These are phyloP conservation scores for Ascoidea rubescens DNA, from an alignment of 805 yeast genomes.

Conservation along the genomic window DNA sequence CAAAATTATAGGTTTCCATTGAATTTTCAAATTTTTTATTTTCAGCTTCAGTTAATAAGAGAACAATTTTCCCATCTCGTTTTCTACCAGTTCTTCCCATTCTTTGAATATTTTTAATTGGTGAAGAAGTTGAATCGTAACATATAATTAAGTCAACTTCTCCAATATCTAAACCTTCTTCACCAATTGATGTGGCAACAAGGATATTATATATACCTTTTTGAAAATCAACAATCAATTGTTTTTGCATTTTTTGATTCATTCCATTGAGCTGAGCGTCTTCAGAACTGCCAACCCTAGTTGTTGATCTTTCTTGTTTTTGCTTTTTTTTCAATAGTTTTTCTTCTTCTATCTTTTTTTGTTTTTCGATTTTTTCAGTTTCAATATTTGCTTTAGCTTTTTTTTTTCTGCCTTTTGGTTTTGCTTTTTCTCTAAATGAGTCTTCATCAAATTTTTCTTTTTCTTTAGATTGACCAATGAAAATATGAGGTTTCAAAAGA, in stretches of 20 bases:
- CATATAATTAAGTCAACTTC: conserved; percentile 92
- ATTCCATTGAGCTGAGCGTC: conserved; percentile 72
- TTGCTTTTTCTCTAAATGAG: conserved; percentile 27
- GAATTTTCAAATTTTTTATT: conserved; percentile 69
- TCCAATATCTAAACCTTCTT: conserved; percentile 96
- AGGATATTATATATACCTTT: conserved; percentile 60
- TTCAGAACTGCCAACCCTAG: conserved; percentile 52
- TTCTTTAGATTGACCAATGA: conserved; percentile 83
- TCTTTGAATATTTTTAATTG: conserved; percentile 84
- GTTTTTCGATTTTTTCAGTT: conserved; percentile 17
- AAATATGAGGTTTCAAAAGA: conserved; percentile 57
- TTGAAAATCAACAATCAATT: conserved; percentile 60
- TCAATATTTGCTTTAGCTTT: conserved; percentile 15
- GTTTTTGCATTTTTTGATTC: conserved; percentile 82
- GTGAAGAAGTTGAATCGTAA: conserved; percentile 86
- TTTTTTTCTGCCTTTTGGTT: conserved; percentile 29
- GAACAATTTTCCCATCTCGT: conserved; percentile 69
- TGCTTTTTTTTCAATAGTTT: conserved; percentile 21
- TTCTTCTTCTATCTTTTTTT: conserved; percentile 16
- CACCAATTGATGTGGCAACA: conserved; percentile 96
- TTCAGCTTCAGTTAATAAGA: conserved; percentile 69
- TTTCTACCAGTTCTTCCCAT: conserved; percentile 99
- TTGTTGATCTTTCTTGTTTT: conserved; percentile 20
- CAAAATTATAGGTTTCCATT: conserved; percentile 65
- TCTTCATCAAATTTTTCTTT: conserved; percentile 55